Conservation (phyloP, 352 stramenopile genomes). For the Phytophthora sansomeana region DNA sequence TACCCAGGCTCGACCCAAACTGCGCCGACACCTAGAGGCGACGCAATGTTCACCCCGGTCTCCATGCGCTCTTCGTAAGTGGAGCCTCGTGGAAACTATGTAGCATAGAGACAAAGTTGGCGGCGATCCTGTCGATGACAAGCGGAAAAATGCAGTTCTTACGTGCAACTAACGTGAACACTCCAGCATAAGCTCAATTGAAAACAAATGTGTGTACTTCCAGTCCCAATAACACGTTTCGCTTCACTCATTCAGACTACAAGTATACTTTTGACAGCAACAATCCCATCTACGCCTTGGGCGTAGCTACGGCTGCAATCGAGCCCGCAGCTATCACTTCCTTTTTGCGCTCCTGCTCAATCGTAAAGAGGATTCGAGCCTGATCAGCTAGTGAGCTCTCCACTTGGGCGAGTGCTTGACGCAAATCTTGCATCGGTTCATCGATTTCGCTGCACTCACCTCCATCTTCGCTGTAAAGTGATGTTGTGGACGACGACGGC, state of each 20-base stretch:
- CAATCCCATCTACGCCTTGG: constrained; percentile 14
- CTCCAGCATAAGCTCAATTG: constrained; percentile 24
- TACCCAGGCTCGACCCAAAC: constrained; percentile 45
- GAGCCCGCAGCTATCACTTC: constrained; percentile 9
- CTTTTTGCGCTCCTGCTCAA: constrained; percentile 54
- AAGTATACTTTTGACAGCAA: too few species aligned
- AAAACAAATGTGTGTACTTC: constrained; percentile 24
- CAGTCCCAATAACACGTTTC: constrained; percentile 28
- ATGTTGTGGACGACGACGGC: constrained; percentile 35
- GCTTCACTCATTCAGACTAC: background rate
- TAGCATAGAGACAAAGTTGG: constrained; percentile 43
- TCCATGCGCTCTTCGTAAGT: constrained; percentile 45
- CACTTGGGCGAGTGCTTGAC: constrained; percentile 49
- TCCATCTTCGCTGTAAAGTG: constrained; percentile 28
- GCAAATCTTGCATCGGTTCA: constrained; percentile 36
- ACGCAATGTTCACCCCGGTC: constrained; percentile 35
- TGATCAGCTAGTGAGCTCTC: constrained; percentile 66
- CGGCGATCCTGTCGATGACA: background rate
- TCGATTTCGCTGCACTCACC: constrained; percentile 29
- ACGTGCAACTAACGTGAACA: constrained; percentile 7
- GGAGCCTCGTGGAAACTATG: constrained; percentile 20
- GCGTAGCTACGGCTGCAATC: constrained; percentile 5
- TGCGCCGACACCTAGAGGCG: constrained; percentile 39
- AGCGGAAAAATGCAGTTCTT: constrained; percentile 29
- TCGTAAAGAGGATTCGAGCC: constrained; percentile 52